phyloP scores from a whole-genome alignment of 2,329 filamentous ascomycete species.

The Aspergillus sp. region DNA sequence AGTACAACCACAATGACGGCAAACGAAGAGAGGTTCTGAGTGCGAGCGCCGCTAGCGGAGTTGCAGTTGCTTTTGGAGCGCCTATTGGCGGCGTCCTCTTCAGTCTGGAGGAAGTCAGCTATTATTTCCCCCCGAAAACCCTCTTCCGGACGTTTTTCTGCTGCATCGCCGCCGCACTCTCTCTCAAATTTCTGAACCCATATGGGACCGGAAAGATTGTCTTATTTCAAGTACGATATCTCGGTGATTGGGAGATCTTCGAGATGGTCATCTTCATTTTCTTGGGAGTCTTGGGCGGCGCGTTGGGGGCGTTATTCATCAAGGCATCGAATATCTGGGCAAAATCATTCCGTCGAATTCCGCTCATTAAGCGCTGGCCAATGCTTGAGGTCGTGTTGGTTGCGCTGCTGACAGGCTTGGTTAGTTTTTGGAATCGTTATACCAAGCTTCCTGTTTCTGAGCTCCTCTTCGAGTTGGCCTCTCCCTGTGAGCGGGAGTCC shows the following conservation, averaged over 20 bases:
- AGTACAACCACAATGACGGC: conserved; percentile 91
- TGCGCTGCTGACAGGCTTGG: conserved; percentile 75
- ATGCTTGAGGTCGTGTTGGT: conserved; percentile 86
- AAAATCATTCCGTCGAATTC: conserved; percentile 77
- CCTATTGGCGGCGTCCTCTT: conserved; percentile 89
- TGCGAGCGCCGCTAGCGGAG: conserved; percentile 84
- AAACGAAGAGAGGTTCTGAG: conserved; percentile 94
- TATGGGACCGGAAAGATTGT: conserved; percentile 97
- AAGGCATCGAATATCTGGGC: conserved; percentile 93
- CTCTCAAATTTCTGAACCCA: conserved; percentile 90
- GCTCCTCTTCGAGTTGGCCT: conserved; percentile 83
- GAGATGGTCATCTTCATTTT: conserved; percentile 81
- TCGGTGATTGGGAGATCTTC: conserved; percentile 89
- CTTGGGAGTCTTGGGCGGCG: conserved; percentile 82
- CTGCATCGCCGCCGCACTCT: conserved; percentile 86
- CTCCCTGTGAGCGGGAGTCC: conserved; percentile 70
- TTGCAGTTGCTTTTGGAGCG: conserved; percentile 91
- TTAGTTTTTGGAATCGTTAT: conserved; percentile 91
- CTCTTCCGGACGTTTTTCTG: conserved; percentile 98
- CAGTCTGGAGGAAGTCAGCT: conserved; percentile 87
- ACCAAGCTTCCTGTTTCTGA: conserved; percentile 89
- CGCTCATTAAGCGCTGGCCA: conserved; percentile 76
- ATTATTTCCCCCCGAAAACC: conserved; percentile 97
- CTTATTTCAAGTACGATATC: conserved; percentile 88
- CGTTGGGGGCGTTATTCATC: conserved; percentile 87